Base-by-base conservation (phyloP, 2,329 filamentous ascomycete species). In the Talaromyces verruculosus region DNA sequence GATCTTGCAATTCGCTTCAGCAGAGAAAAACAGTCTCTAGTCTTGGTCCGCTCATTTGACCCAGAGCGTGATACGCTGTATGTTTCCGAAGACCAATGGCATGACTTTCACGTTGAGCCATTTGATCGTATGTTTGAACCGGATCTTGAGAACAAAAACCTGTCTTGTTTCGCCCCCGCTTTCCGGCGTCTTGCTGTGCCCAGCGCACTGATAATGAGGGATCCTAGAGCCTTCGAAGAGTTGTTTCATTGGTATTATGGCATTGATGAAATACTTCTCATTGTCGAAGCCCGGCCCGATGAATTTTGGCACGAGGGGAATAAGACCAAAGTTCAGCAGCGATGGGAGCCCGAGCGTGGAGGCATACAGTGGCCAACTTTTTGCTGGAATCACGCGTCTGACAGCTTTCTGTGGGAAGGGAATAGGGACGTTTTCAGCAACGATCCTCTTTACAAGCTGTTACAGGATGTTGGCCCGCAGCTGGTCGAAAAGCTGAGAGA, bases 121-220 rank as follows among this genome's bases (percentile, higher is more conserved):
- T 28, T 47, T 47, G 59, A 61, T 49, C 59, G 59, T 19, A 30
- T 61, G 41, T 61, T 47, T 33, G 59, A 11, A 5, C 22, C 25
- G 43, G 59, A 61, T 22, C 59, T 61, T 30, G 41, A 61, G 19
- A 45, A 61, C 28, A 61, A 43, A 61, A 61, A 45, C 39, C 22
- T 61, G 7, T 41, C 37, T 61, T 19, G 37, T 61, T 43, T 30
- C 28, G 39, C 39, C n/a, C 59, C 59, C 28, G 41, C 28, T 43
- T 61, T 61, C 28, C 39, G 37, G 25, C 59, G 59, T 33, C 59
- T 61, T 61, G 59, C 59, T 49, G 59, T 61, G 59, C 41, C 59
- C 39, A 43, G 43, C 41, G 28, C 39, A 37, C 25, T 61, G 41
- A 25, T 61, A 33, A 45, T 49, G 19, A 49, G 49, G 43, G 59